These are phyloP conservation scores for Aspergillus nanangensis DNA, from an alignment of 495 filamentous ascomycete species.

Conservation along the genomic window DNA sequence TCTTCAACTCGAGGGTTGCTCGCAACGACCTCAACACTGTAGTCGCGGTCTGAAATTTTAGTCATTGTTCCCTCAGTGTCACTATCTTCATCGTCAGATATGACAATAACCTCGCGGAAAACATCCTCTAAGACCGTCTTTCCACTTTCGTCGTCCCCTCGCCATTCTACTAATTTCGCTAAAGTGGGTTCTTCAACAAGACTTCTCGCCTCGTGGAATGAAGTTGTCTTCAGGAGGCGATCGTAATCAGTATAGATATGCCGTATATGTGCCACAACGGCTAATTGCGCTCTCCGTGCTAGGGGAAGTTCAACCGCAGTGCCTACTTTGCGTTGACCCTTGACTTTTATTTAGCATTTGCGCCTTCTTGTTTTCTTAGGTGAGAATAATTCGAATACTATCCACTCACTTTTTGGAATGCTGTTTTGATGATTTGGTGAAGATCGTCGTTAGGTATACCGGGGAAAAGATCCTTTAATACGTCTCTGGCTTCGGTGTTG, in stretches of 20 bases:
- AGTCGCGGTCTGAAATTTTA: slow-evolving; percentile 19
- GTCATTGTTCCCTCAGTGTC: slow-evolving; percentile 40
- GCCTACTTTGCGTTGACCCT: slow-evolving; percentile 61
- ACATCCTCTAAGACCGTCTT: slow-evolving; percentile 73
- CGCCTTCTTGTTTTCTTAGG: slow-evolving; percentile 1
- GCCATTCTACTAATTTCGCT: slow-evolving; percentile 76
- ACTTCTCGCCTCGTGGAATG: slow-evolving; percentile 65
- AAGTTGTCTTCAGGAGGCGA: slow-evolving; percentile 58
- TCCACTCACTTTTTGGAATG: slow-evolving; percentile 74
- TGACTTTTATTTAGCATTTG: slow-evolving; percentile 15
- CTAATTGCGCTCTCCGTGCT: slow-evolving; percentile 72
- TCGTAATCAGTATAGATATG: slow-evolving; percentile 88
- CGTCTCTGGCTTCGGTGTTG: slow-evolving; percentile 66
- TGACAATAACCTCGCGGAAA: slow-evolving; percentile 75
- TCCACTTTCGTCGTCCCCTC: slow-evolving; percentile 77
- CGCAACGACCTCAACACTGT: slow-evolving; percentile 37
- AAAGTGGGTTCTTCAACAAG: slow-evolving; percentile 66
- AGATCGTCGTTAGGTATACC: slow-evolving; percentile 77
- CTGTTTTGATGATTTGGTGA: slow-evolving; percentile 68
- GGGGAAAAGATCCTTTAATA: slow-evolving; percentile 79
- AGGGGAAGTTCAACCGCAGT: slow-evolving; percentile 61
- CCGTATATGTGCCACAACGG: slow-evolving; percentile 80
- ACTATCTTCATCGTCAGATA: slow-evolving; percentile 74
- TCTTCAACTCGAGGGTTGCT: slow-evolving; percentile 30
- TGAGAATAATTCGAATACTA: not conserved